Evolutionary conservation across 192 early-diverging fungal species (phyloP).

Genomic region (Coemansia sp.): DNA sequence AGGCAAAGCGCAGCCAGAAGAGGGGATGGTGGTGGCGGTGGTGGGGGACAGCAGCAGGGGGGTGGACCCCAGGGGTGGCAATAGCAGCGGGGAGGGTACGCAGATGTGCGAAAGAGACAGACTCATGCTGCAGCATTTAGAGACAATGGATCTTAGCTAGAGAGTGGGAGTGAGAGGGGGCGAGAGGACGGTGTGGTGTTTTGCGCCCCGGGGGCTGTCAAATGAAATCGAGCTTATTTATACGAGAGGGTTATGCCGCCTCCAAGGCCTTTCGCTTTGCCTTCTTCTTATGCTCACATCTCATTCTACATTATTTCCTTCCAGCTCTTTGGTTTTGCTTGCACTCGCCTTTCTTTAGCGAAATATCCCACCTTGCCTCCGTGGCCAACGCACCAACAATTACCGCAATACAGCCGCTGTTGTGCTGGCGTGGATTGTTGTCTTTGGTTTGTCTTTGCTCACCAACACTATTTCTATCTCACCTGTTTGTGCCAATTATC

Average conservation of each 20-base stretch:
- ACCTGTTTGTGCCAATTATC: constrained; percentile 7
- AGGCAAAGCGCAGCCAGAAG: neutral
- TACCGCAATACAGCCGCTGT: constrained; percentile 7
- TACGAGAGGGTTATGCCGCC: constrained; percentile 24
- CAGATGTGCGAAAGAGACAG: constrained; percentile 1
- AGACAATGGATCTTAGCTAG: constrained; percentile 43
- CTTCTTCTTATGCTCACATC: neutral
- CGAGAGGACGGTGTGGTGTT: neutral
- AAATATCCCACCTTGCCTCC: constrained; percentile 2
- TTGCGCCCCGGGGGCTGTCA: constrained; percentile 28
- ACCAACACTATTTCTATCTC: constrained; percentile 6
- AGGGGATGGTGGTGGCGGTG: neutral
- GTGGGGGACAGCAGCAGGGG: constrained; percentile 8
- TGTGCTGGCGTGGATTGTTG: constrained; percentile 6
- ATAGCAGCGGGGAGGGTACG: neutral
- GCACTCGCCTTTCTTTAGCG: neutral
- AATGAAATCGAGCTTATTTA: constrained; percentile 30
- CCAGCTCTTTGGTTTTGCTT: neutral
- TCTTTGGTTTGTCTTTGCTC: constrained; percentile 1
- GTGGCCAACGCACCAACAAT: neutral
- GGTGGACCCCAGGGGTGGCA: constrained; percentile 15
- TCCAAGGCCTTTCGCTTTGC: constrained; percentile 7
- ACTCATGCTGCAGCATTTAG: constrained; percentile 34
- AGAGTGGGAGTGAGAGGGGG: constrained; percentile 1
- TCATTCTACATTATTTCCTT: neutral